These are phyloP conservation scores for Kitagawia praeruptora DNA, from an alignment of 129 eudicot species.

Conservation along the genomic window DNA sequence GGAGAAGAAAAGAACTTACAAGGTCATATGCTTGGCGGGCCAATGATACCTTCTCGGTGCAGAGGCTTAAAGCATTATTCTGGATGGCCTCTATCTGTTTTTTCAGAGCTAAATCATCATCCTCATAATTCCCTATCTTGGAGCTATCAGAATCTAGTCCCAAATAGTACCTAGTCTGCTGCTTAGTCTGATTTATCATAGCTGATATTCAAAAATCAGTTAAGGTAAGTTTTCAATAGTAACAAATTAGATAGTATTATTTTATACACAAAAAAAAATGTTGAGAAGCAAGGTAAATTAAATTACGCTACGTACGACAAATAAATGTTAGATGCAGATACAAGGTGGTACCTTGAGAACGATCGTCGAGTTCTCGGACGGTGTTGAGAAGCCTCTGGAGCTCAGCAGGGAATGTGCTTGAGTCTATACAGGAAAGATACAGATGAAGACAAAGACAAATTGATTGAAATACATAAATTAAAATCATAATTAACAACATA, in stretches of 20 bases:
- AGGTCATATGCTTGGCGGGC: constrained; percentile 98
- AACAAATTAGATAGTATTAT: neutral
- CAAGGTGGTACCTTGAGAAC: constrained; percentile 61
- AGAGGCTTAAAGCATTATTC: constrained; percentile 78
- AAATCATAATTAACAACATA: neutral
- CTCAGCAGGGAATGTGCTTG: constrained; percentile 97
- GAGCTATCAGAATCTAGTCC: constrained; percentile 61
- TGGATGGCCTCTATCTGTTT: constrained; percentile 72
- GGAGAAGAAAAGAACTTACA: constrained; percentile 34
- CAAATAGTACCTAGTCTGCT: constrained; percentile 73
- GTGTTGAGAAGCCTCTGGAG: constrained; percentile 96
- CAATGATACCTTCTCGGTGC: constrained; percentile 84
- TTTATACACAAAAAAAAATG: neutral
- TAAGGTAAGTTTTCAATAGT: neutral
- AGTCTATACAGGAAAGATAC: constrained; percentile 36
- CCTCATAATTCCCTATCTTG: constrained; percentile 37
- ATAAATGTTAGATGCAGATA: neutral
- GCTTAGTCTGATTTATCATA: constrained; percentile 87
- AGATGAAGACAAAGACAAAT: neutral
- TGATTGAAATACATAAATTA: neutral
- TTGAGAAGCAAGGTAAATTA: neutral
- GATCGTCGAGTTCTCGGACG: constrained; percentile 84
- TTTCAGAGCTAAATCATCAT: constrained; percentile 51
- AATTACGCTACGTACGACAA: neutral
- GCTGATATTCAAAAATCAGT: constrained; percentile 30